Conservation (phyloP, 805 yeast species). For the Saccharomycopsis sp. region DNA sequence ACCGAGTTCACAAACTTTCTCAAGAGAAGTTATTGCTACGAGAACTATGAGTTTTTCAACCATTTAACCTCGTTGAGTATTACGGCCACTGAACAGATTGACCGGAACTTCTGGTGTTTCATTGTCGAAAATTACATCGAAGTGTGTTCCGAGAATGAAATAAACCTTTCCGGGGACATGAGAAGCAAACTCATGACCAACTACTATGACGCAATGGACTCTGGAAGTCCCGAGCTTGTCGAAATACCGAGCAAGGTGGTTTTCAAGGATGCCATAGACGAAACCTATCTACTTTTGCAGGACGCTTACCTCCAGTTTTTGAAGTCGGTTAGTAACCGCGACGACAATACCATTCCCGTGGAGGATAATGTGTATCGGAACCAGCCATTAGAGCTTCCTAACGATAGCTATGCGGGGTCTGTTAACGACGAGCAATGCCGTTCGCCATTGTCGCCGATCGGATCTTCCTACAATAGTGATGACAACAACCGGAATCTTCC, state of each 20-base stretch:
- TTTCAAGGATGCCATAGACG: conserved; percentile 17
- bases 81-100: neutral
- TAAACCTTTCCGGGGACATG: conserved; percentile 18
- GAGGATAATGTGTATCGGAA: neutral
- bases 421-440: neutral
- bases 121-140: conserved; percentile 6
- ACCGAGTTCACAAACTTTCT: conserved; percentile 16
- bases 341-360: conserved; percentile 5
- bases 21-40: conserved; percentile 15
- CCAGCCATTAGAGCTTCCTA: neutral
- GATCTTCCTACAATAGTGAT: neutral
- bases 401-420: neutral
- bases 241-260: conserved; percentile 4
- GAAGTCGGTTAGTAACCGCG: conserved; percentile 12
- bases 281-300: conserved; percentile 12
- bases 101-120: neutral
- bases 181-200: conserved; percentile 7
- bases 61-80: neutral
- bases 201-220: conserved; percentile 4
- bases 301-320: conserved; percentile 20
- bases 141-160: conserved; percentile 16
- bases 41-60: conserved; percentile 16
- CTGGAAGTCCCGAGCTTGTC: neutral
- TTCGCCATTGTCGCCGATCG: neutral
- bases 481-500: neutral